phyloP scores from a whole-genome alignment of 2,329 filamentous ascomycete species.

The Chaetomiaceae sp. region DNA sequence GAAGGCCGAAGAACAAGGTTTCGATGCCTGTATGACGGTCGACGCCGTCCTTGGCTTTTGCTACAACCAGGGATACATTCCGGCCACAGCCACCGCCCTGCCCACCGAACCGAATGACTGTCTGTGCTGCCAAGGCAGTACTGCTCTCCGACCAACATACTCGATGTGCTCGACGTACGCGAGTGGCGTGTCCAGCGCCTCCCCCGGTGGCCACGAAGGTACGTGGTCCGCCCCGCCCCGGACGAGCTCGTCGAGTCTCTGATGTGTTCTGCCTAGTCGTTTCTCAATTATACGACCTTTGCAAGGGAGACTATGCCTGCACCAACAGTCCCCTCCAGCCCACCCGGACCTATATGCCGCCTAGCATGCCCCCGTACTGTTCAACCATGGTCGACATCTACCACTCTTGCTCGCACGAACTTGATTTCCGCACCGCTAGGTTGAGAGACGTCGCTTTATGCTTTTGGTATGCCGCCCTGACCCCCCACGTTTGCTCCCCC shows the following conservation, averaged over 20 bases:
- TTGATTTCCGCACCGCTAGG: constrained; percentile 12
- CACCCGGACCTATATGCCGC: too few species aligned
- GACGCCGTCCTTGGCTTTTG: constrained; percentile 17
- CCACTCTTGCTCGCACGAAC: constrained; percentile 19
- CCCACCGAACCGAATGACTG: constrained; percentile 17
- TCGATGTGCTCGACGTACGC: constrained; percentile 25
- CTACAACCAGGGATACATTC: too few species aligned
- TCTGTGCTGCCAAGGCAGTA: constrained; percentile 23
- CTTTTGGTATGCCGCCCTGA: constrained; percentile 22
- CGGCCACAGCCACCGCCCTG: constrained; percentile 9
- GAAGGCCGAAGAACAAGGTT: constrained; percentile 11
- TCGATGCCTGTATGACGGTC: constrained; percentile 16
- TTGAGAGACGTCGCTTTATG: constrained; percentile 20
- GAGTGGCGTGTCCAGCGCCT: constrained; percentile 6
- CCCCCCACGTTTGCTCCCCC: too few species aligned
- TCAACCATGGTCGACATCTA: constrained; percentile 20
- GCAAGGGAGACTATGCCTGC: not conserved
- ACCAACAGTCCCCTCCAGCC: not conserved
- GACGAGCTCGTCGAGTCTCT: not conserved
- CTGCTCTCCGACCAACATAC: constrained; percentile 19
- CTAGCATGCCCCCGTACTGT: constrained; percentile 22
- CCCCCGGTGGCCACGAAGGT: not conserved
- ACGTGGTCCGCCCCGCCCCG: not conserved
- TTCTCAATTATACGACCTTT: not conserved
- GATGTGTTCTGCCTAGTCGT: not conserved